A percentile compares a stretch with the other conserved stretches of the same genome.
Evolutionary conservation across 2,329 filamentous ascomycete genomes (phyloP).

Genomic region (Blumeria hordei): DNA sequence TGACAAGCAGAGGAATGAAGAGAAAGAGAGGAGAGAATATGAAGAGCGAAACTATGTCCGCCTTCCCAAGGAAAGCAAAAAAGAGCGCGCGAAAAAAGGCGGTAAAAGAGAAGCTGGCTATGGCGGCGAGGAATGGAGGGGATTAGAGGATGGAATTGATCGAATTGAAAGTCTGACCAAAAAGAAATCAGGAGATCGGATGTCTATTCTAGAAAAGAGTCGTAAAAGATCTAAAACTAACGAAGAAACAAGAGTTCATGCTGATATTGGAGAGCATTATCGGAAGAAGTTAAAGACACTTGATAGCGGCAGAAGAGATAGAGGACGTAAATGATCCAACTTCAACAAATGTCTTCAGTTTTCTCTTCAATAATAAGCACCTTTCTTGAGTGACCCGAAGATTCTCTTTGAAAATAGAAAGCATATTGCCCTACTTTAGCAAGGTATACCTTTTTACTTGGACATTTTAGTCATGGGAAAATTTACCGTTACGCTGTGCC

Average conservation of each 20-base stretch:
- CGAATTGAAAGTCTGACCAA: constrained; percentile 65
- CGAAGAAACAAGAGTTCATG: constrained; percentile 49
- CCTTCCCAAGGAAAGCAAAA: constrained; percentile 68
- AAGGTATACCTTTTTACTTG: no score
- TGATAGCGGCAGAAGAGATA: constrained; percentile 18
- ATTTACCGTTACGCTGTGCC: no score
- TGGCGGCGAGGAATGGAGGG: constrained; percentile 84
- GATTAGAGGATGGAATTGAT: constrained; percentile 63
- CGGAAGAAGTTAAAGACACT: constrained; percentile 39
- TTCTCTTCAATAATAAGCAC: no score
- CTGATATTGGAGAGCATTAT: constrained; percentile 51
- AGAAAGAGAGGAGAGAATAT: constrained; percentile 60
- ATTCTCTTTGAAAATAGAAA: no score
- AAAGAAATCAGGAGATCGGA: constrained; percentile 28
- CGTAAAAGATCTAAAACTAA: constrained; percentile 41
- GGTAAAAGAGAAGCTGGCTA: constrained; percentile 31
- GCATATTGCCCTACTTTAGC: no score
- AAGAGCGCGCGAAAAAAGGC: constrained; percentile 50
- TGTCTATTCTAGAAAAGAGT: constrained; percentile 50
- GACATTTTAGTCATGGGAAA: no score
- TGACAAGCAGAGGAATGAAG: constrained; percentile 46
- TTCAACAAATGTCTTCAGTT: not conserved
- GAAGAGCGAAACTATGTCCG: constrained; percentile 85
- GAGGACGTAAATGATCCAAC: constrained; percentile 9
- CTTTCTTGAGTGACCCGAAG: no score